Base-by-base conservation (phyloP, 2,329 filamentous ascomycete species). In the Paecilomyces variotii region DNA sequence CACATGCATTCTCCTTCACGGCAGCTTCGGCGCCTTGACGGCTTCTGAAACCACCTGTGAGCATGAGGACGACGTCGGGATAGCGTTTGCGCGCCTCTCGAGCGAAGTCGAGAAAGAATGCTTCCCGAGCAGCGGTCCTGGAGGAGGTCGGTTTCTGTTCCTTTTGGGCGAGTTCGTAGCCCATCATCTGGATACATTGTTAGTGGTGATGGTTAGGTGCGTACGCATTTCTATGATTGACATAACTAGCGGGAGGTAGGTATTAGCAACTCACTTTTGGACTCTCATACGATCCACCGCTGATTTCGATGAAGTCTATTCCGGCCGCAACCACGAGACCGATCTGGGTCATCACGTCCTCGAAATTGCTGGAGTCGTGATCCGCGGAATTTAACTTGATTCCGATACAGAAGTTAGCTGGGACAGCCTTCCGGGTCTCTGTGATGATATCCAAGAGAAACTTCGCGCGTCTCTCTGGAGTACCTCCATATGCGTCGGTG, bases 81-180 rank as follows among this genome's bases (percentile, higher is more conserved):
- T 81, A 77, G 26, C 72, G 70, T 3, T 67, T 65, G 28, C 82
- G 78, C 34, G 83, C 78, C 7, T 76, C 73, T n/a, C 76, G 72
- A 0, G 84, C 83, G 62, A 88, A 89, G 53, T 87, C 82, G 0
- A 88, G 74, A 72, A 90, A 89, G 75, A 87, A 89, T 0, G 85
- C 84, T 64, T 89, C 86, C 6, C 86, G 79, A 0, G 79, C 78
- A 11, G 74, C 72, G 0, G 84, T 85, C 4, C 77, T 76, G 12
- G 45, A 35, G n/a, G 55, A 59, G 27, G 55, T 59, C 10, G 1
- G 39, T 45, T 45, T 11, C 14, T 39, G 39, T 19, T 45, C 7
- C 7, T 59, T 34, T 19, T 19, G 19, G 19, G 19, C 19, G 12
- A 53, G n/a, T 24, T 11, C 24, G 45, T 59, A 57, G 51, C 61